Evolutionary conservation across 306 rosid species (phyloP).

Genomic region (Acacia crassicarpa): DNA sequence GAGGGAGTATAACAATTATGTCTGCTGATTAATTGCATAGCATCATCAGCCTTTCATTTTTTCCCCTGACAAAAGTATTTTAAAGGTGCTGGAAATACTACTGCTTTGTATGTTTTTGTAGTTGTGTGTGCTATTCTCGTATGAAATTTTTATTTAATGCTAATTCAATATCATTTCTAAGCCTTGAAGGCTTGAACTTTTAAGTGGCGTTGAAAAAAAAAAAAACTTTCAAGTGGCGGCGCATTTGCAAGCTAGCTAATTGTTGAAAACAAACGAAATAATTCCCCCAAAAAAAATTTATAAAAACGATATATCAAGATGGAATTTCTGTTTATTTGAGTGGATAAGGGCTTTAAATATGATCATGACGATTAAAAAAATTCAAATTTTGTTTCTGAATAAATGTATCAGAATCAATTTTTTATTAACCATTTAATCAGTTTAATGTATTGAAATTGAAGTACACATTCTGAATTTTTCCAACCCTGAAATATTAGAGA

Average conservation of each 20-base stretch:
- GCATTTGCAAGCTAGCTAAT: not conserved
- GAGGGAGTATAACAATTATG: not conserved
- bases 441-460: not conserved
- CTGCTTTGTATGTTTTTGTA: not conserved
- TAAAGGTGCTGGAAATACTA: not conserved
- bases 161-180: not conserved
- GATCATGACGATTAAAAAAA: too few species aligned
- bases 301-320: too few species aligned
- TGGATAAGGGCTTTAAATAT: not conserved
- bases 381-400: too few species aligned
- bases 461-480: not conserved
- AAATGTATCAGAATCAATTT: not conserved
- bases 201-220: too few species aligned
- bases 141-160: not conserved
- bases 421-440: not conserved
- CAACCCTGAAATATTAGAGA: not conserved
- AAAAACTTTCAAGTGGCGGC: not conserved
- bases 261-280: too few species aligned
- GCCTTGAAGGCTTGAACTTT: not conserved
- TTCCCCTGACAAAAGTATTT: not conserved
- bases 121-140: not conserved
- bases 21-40: not conserved
- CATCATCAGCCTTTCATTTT: not conserved
- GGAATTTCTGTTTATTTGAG: not conserved
- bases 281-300: too few species aligned